Evolutionary conservation across 768 basidiomycete genomes (phyloP).

Genomic region (Phanerochaete sordida): DNA sequence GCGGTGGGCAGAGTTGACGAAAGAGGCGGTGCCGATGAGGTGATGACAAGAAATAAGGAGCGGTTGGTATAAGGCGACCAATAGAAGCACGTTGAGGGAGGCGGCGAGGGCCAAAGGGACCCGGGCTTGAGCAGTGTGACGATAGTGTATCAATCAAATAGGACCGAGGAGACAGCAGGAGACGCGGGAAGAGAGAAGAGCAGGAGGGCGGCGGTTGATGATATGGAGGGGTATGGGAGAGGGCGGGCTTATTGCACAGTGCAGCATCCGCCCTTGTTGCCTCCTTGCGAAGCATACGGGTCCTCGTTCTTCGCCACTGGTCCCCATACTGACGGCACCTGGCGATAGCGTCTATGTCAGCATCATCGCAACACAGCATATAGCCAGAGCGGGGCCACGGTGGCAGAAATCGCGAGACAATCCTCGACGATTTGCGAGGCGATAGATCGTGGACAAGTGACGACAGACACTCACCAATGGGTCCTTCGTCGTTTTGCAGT

Average conservation of each 20-base stretch:
- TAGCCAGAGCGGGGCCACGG: background rate
- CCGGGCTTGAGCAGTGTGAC: background rate
- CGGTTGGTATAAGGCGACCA: background rate
- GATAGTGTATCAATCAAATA: conserved; percentile 3
- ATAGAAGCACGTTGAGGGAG: background rate
- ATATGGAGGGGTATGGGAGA: background rate
- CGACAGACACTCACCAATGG: conserved; percentile 59
- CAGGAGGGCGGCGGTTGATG: background rate
- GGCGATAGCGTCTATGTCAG: conserved; percentile 12
- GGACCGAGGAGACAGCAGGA: background rate
- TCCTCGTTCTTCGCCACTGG: conserved; percentile 86
- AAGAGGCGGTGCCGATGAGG: background rate
- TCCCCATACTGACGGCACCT: conserved; percentile 96
- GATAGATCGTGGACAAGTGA: background rate
- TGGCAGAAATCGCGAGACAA: background rate
- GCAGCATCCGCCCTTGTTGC: conserved; percentile 24
- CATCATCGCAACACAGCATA: background rate
- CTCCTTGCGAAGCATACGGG: conserved; percentile 79
- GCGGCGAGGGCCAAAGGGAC: background rate
- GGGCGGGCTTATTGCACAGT: conserved; percentile 24
- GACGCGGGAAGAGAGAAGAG: background rate
- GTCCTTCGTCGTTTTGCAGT: conserved; percentile 92
- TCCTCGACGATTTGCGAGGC: background rate
- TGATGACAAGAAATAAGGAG: background rate
- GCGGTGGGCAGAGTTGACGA: background rate